Percentiles rank a stretch among this genome's conserved stretches.
Conservation (phyloP, 1,284 basidiomycete species). For the Rhizoctonia solani region DNA sequence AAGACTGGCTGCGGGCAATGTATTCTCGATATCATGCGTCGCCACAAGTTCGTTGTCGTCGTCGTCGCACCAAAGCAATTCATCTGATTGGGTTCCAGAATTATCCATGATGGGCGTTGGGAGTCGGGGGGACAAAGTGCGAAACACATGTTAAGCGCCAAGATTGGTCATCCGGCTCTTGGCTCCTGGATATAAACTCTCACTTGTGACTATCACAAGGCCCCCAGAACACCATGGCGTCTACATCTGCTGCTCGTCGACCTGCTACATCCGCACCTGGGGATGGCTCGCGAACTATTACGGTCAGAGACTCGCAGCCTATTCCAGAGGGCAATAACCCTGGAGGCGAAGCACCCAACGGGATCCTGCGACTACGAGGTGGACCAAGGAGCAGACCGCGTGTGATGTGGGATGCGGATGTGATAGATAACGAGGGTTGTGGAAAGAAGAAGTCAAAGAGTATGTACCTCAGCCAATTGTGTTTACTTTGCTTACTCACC, state of each 20-base stretch:
- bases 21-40: background rate
- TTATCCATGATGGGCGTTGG: background rate
- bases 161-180: background rate
- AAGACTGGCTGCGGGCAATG: background rate
- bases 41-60: background rate
- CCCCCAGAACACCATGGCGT: background rate
- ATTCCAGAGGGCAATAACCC: conserved; percentile 40
- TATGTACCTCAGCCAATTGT: conserved; percentile 48
- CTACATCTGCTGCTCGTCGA: conserved; percentile 32
- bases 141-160: conserved; percentile 1
- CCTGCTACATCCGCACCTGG: conserved; percentile 45
- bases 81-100: background rate
- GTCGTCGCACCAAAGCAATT: background rate
- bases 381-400: conserved; percentile 51
- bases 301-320: conserved; percentile 52
- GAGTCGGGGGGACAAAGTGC: background rate
- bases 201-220: background rate
- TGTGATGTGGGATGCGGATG: conserved; percentile 78
- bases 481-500: background rate
- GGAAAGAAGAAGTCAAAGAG: conserved; percentile 85
- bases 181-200: conserved; percentile 9
- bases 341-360: conserved; percentile 30
- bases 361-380: conserved; percentile 59
- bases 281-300: conserved; percentile 64
- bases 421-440: conserved; percentile 80